phyloP scores from a whole-genome alignment of 2,329 filamentous ascomycete genomes.

The Raffaelea ambrosiae region DNA sequence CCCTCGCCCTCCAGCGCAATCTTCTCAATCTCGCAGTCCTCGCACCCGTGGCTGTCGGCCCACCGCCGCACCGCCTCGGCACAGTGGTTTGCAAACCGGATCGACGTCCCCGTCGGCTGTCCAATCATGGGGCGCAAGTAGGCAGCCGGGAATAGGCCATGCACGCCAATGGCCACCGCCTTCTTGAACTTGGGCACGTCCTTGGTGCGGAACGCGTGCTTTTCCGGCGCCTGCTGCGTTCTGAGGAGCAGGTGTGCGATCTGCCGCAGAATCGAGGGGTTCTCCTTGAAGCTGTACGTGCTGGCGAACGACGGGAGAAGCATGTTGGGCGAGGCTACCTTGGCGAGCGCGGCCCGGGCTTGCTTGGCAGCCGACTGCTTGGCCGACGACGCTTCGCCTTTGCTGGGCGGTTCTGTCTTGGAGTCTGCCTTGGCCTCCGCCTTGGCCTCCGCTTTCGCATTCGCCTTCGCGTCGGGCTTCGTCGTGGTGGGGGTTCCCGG shows the following conservation, averaged over 20 bases:
- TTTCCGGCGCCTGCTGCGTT: constrained; percentile 45
- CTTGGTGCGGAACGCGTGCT: constrained; percentile 64
- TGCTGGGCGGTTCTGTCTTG: constrained; percentile 20
- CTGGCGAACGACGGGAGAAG: constrained; percentile 60
- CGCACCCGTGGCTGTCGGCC: constrained; percentile 64
- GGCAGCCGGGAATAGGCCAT: constrained; percentile 85
- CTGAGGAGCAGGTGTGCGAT: constrained; percentile 50
- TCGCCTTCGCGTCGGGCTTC: not conserved
- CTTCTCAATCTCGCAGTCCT: constrained; percentile 79
- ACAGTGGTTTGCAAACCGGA: constrained; percentile 83
- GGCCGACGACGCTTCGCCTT: constrained; percentile 13
- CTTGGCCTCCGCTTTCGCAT: not conserved
- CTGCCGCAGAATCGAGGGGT: constrained; percentile 63
- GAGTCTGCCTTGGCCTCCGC: constrained; percentile 16
- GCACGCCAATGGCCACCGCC: constrained; percentile 86
- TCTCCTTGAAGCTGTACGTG: constrained; percentile 59
- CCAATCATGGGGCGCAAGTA: constrained; percentile 86
- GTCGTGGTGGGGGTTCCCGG: constrained; percentile 20
- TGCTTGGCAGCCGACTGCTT: no score
- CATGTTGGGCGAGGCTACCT: constrained; percentile 44
- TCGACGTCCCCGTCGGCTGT: constrained; percentile 89
- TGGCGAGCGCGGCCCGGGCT: not conserved
- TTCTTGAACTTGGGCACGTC: constrained; percentile 68
- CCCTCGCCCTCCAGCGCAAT: constrained; percentile 93
- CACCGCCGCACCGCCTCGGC: constrained; percentile 78